phyloP scores from a whole-genome alignment of 371 early-diverging fungal genomes.

The Cladochytrium tenue region DNA sequence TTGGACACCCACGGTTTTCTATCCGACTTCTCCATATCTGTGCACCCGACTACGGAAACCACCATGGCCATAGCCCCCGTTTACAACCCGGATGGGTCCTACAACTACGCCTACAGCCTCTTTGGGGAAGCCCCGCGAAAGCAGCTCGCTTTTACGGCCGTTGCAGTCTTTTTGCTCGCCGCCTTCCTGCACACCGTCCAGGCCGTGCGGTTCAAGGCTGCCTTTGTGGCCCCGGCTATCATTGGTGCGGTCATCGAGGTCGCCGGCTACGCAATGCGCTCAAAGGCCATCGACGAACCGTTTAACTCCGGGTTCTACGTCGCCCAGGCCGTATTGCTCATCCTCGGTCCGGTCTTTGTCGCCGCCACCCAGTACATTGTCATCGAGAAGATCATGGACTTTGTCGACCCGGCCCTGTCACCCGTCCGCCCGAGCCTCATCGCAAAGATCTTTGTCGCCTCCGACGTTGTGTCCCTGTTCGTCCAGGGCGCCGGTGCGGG shows the following conservation, averaged over 20 bases:
- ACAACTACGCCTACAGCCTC: background rate
- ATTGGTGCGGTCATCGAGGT: background rate
- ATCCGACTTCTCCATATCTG: no score
- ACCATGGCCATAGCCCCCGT: no score
- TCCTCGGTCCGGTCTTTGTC: constrained; percentile 1
- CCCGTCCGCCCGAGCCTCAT: constrained; percentile 1
- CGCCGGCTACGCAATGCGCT: background rate
- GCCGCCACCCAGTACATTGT: constrained; percentile 2
- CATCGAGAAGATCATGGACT: background rate
- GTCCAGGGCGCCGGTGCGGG: constrained; percentile 1
- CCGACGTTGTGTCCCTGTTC: background rate
- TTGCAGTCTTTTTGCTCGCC: background rate
- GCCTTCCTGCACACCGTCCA: background rate
- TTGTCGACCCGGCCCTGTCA: background rate
- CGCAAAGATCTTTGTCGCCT: background rate
- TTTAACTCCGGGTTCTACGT: background rate
- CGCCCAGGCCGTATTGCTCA: background rate
- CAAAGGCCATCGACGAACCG: background rate
- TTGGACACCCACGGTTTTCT: no score
- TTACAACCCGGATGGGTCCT: constrained; percentile 2
- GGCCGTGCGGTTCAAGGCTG: background rate
- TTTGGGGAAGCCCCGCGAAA: constrained; percentile 1
- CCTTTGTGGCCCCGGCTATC: background rate
- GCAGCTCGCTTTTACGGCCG: background rate
- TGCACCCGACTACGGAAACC: no score